A percentile compares a stretch with the other conserved stretches of the same genome.
Evolutionary conservation across 78 protist species (phyloP).

Genomic region (Mantamonas sphyraenae): DNA sequence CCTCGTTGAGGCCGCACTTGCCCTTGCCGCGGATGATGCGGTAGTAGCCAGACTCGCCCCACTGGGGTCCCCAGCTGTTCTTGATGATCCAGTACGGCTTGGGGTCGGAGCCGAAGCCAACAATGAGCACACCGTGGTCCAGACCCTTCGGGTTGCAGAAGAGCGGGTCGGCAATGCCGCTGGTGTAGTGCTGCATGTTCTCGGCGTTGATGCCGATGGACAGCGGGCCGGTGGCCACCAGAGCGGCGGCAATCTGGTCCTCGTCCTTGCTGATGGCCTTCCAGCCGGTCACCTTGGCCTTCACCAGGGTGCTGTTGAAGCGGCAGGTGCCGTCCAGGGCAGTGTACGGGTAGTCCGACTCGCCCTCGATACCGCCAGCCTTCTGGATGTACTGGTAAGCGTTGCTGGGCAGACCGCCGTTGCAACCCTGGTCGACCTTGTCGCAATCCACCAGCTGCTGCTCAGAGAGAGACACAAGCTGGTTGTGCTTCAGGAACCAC

Average conservation of each 20-base stretch:
- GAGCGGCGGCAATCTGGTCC: conserved; percentile 55
- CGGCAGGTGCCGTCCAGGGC: no score
- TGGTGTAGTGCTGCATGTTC: no score
- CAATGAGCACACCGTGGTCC: conserved; percentile 63
- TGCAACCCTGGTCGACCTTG: conserved; percentile 31
- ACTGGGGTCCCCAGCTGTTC: conserved; percentile 59
- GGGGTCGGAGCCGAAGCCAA: conserved; percentile 68
- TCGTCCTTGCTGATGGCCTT: conserved; percentile 13
- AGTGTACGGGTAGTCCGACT: no score
- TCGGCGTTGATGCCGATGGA: no score
- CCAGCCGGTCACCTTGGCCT: no score
- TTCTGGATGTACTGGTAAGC: background rate
- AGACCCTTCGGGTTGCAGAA: conserved; percentile 35
- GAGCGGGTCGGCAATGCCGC: conserved; percentile 4
- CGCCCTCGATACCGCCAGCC: no score
- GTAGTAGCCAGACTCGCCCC: no score
- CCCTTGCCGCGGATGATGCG: no score
- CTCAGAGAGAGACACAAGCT: conserved; percentile 45
- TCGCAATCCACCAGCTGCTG: conserved; percentile 61
- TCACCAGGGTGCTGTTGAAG: no score
- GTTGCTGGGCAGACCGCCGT: conserved; percentile 43
- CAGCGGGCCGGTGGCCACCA: conserved; percentile 7
- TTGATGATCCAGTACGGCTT: conserved; percentile 49
- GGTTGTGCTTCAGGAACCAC: conserved; percentile 13
- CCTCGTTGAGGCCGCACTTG: no score